These are phyloP conservation scores for Claviceps arundinis DNA, from an alignment of 2,329 filamentous ascomycete species.

Conservation along the genomic window DNA sequence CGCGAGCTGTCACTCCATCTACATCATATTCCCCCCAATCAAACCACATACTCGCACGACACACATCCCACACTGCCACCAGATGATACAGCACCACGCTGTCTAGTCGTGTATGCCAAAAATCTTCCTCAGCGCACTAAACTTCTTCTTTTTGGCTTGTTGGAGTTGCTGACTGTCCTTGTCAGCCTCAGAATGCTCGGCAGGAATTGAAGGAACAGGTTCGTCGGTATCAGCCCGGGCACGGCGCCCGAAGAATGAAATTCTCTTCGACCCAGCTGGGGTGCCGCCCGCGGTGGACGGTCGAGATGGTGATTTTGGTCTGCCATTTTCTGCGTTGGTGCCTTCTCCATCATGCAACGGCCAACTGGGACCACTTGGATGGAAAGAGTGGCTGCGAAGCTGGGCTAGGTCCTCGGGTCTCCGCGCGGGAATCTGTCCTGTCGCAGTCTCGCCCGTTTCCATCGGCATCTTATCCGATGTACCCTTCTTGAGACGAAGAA, in stretches of 20 bases:
- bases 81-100: constrained; percentile 6
- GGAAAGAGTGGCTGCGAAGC: constrained; percentile 24
- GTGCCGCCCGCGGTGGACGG: constrained; percentile 22
- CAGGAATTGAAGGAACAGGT: constrained; percentile 3
- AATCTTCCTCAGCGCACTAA: constrained; percentile 50
- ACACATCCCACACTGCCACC: neutral
- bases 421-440: constrained; percentile 48
- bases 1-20: neutral
- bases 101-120: constrained; percentile 39
- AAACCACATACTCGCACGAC: neutral
- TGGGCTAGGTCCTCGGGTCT: constrained; percentile 38
- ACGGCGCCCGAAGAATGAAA: constrained; percentile 19
- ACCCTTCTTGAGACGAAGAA: constrained; percentile 50
- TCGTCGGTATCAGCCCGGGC: constrained; percentile 7
- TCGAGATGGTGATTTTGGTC: constrained; percentile 15
- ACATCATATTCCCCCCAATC: neutral
- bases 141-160: constrained; percentile 48
- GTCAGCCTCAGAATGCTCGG: neutral
- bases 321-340: constrained; percentile 15
- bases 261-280: constrained; percentile 10
- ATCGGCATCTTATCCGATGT: constrained; percentile 39
- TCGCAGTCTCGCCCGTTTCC: constrained; percentile 41
- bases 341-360: constrained; percentile 19
- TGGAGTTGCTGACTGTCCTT: neutral
- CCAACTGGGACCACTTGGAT: constrained; percentile 20